Base-by-base conservation (phyloP, 805 yeast species). In the Saccharomycopsis sp. region DNA sequence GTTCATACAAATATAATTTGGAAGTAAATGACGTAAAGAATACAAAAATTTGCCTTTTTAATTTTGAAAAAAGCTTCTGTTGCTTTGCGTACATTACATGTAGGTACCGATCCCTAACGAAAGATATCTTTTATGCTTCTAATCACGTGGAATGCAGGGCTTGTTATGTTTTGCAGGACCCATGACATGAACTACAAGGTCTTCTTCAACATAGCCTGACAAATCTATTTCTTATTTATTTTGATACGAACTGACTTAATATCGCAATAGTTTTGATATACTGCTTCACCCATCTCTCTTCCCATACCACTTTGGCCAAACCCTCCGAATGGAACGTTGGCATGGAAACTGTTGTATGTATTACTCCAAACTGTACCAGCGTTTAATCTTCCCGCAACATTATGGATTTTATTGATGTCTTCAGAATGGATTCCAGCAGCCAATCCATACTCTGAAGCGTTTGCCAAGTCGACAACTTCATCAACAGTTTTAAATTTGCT, bases 321-420 rank as follows among this genome's bases (percentile, higher is more conserved):
- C 38, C 96, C 96, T 57, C 96, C 96, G 64, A 89, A 89, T 59
- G 96, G 96, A 64, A 89, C 83, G 63, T 75, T 72, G 59, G 72
- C 81, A 65, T 88, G 88, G 74, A 87, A 81, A 60, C 85, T 93
- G 66, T 88, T 88, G 66, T 86, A 81, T 48, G 88, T 78, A 77
- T 89, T 89, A 54, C 88, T 75, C 90, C 95, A 90, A 54, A 89
- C 79, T 47, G 90, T 85, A 60, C 97, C 97, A 49, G 95, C 82
- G 57, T 80, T 77, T 45, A 89, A 66, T 61, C 78, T 77, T 65
- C 74, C 72, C 35, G 95, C 72, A 51, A 85, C 89, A 45, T 77
- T 77, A 56, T 83, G 70, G 29, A 94, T 89, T 58, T 80, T 81
- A 68, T 75, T 75, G 53, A 89, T 63, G 66, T 82, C 79, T 42